Evolutionary conservation across 2,329 filamentous ascomycete genomes (phyloP).

Genomic region (Rutstroemia sp.): DNA sequence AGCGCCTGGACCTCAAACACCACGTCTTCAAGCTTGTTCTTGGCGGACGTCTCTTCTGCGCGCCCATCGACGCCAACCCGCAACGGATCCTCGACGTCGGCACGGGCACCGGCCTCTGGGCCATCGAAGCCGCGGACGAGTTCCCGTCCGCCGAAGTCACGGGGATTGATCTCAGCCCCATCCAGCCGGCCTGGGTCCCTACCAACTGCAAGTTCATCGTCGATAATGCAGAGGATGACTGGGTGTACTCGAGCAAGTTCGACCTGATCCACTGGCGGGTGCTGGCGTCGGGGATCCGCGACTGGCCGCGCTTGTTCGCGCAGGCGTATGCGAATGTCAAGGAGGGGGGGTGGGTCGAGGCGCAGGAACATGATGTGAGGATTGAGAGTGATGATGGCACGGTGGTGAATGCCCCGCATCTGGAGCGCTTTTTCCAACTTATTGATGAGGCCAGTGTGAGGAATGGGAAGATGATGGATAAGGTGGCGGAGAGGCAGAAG

Average conservation of each 20-base stretch:
- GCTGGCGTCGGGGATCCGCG: constrained; percentile 46
- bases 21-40: constrained; percentile 23
- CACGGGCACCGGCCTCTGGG: constrained; percentile 53
- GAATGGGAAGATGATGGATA: constrained; percentile 39
- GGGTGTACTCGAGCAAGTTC: constrained; percentile 43
- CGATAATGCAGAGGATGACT: constrained; percentile 53
- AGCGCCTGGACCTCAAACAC: constrained; percentile 46
- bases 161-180: constrained; percentile 51
- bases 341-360: constrained; percentile 47
- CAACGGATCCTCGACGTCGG: constrained; percentile 50
- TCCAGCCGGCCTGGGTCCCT: constrained; percentile 51
- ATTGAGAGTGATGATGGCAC: constrained; percentile 37
- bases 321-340: constrained; percentile 42
- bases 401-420: constrained; percentile 34
- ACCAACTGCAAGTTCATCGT: constrained; percentile 54
- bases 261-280: constrained; percentile 55
- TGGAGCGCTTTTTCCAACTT: constrained; percentile 40
- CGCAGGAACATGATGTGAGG: constrained; percentile 46
- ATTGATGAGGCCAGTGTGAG: constrained; percentile 38
- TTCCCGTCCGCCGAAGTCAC: constrained; percentile 39
- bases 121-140: constrained; percentile 50
- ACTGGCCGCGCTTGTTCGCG: constrained; percentile 45
- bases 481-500: constrained; percentile 30
- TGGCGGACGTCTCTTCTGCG: constrained; percentile 37
- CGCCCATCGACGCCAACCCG: constrained; percentile 40